These are phyloP conservation scores for Cryptococcus floricola DNA, from an alignment of 1,284 basidiomycete species.

Conservation along the genomic window DNA sequence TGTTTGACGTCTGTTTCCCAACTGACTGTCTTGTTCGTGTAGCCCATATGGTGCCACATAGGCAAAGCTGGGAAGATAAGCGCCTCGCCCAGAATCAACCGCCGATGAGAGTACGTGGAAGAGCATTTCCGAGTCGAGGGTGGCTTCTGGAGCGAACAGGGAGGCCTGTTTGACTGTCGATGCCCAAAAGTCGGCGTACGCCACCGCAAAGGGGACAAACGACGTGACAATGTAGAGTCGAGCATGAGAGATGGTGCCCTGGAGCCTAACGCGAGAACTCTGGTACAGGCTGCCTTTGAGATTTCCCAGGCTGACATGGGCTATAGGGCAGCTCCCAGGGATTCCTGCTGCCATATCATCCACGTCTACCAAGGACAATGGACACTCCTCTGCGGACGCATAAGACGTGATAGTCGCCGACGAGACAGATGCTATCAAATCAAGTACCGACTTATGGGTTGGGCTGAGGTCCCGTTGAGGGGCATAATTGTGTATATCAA, in stretches of 20 bases:
- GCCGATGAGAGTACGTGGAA: slow-evolving; percentile 25
- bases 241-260: slow-evolving; percentile 1
- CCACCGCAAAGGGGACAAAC: slow-evolving; percentile 10
- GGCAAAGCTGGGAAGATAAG: slow-evolving; percentile 28
- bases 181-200: slow-evolving; percentile 20
- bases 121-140: slow-evolving; percentile 10
- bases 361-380: slow-evolving; percentile 3
- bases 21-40: slow-evolving; percentile 33
- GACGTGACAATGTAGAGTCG: slow-evolving; percentile 15
- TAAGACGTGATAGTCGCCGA: not conserved
- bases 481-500: slow-evolving; percentile 2
- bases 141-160: not conserved
- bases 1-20: slow-evolving; percentile 34
- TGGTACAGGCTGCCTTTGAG: slow-evolving; percentile 4
- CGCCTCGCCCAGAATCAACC: slow-evolving; percentile 1
- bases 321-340: not conserved
- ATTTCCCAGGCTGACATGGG: not conserved
- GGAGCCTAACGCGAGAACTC: slow-evolving; percentile 6
- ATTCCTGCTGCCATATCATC: not conserved
- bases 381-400: not conserved
- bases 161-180: not conserved
- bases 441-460: slow-evolving; percentile 1
- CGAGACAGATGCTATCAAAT: not conserved
- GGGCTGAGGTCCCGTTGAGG: not conserved
- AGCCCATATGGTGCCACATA: slow-evolving; percentile 38